Percentiles rank a stretch among this genome's conserved stretches.
Conservation (phyloP, 345 rosid species). For the Melaleuca alternifolia region DNA sequence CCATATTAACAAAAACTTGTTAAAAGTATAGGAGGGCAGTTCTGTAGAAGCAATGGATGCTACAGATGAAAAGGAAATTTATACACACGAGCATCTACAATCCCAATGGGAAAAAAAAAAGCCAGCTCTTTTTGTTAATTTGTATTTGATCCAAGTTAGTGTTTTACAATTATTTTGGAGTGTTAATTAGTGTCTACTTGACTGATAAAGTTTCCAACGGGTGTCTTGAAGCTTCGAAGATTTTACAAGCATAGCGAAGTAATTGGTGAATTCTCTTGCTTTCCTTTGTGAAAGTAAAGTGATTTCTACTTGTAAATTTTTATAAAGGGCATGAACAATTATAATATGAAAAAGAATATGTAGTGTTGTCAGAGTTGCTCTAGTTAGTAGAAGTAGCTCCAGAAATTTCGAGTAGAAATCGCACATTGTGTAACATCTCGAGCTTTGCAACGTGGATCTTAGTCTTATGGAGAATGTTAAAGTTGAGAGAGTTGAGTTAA, state of each 20-base stretch:
- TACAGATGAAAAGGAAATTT: background rate
- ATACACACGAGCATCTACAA: background rate
- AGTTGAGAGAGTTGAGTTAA: background rate
- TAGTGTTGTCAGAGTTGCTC: background rate
- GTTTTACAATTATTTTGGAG: background rate
- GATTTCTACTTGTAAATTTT: background rate
- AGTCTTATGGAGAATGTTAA: background rate
- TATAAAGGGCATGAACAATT: background rate
- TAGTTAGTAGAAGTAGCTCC: background rate
- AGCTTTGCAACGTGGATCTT: background rate
- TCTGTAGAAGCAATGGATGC: background rate
- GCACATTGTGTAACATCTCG: background rate
- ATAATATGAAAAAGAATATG: background rate
- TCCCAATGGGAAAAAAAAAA: background rate
- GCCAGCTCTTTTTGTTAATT: background rate
- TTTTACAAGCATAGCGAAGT: background rate
- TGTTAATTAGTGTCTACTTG: background rate
- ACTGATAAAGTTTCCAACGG: background rate
- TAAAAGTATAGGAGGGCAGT: background rate
- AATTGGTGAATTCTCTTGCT: background rate
- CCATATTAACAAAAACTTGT: background rate
- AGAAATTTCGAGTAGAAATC: background rate
- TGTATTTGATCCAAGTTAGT: background rate
- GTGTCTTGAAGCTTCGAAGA: background rate
- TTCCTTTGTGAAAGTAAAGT: background rate